Evolutionary conservation across 2,329 filamentous ascomycete species (phyloP).

Genomic region (Clarireedia homoeocarpa): DNA sequence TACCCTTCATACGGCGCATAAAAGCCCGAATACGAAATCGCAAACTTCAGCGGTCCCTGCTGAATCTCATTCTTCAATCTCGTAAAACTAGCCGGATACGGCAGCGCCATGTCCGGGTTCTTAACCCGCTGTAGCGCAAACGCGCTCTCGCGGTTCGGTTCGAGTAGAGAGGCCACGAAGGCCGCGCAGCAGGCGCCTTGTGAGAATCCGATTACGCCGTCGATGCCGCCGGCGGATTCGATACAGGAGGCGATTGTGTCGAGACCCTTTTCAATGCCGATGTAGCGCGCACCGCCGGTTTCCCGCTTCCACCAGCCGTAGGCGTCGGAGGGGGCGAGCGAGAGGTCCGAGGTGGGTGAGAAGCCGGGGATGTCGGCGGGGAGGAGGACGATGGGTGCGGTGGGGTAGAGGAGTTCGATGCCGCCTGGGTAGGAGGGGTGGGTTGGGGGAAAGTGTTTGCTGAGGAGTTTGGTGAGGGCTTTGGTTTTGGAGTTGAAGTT

Average conservation of each 20-base stretch:
- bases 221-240: conserved; percentile 56
- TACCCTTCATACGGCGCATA: conserved; percentile 54
- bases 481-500: conserved; percentile 85
- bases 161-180: conserved; percentile 65
- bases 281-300: conserved; percentile 57
- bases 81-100: conserved; percentile 43
- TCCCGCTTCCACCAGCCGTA: conserved; percentile 80
- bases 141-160: conserved; percentile 40
- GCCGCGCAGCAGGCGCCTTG: conserved; percentile 69
- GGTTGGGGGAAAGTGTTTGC: conserved; percentile 39
- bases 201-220: conserved; percentile 75
- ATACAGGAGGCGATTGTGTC: conserved; percentile 53
- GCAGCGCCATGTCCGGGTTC: conserved; percentile 33
- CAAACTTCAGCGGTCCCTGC: conserved; percentile 54
- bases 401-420: conserved; percentile 58
- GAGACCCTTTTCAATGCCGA: conserved; percentile 63
- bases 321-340: conserved; percentile 39
- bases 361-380: conserved; percentile 65
- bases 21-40: conserved; percentile 72
- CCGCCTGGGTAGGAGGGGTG: conserved; percentile 34
- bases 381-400: conserved; percentile 55
- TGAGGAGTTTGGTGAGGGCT: conserved; percentile 53
- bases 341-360: conserved; percentile 32
- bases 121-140: conserved; percentile 34
- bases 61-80: conserved; percentile 34